Evolutionary conservation across 148 eudicot genomes (phyloP), one percentile per base, ranked within the genome.

Genomic region (Nepenthes gracilis): DNA sequence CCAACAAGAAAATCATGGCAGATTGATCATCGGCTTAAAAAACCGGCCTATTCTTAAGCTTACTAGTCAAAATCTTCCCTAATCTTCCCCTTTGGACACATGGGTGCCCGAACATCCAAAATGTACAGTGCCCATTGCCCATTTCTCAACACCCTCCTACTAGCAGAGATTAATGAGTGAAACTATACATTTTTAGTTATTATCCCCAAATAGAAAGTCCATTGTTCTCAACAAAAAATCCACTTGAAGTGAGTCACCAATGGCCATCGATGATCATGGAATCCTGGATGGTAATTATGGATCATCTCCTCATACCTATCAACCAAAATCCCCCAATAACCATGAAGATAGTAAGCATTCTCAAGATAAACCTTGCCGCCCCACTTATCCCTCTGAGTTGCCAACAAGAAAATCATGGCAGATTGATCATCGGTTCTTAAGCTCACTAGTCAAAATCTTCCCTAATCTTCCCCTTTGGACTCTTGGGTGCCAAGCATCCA

Each of bases 21-120:
- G 88, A 80, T 35, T 88, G 96, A 72, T 88, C 96, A 66, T 88
- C 96, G 1, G 96, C n/a, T n/a, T n/a, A n/a, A n/a, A n/a, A n/a
- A n/a, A n/a, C n/a, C n/a, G n/a, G n/a, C n/a, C n/a, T n/a, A n/a
- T 91, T 72, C 62, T 85, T 88, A 5, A 88, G 74, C 67, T 75
- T 85, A 53, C 73, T 63, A 12, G 86, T 80, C 62, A 88, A 64
- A 0, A 88, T 2, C 66, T 61, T 66, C 45, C 96, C 96, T 77
- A 34, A 78, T 48, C 55, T 71, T 72, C 4, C 86, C 91, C 58
- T 71, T 82, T 0, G 86, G 88, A 2, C 96, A 88, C 96, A 88
- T 88, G 1, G 85, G 86, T 1, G 91, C 88, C n/a, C 82, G 82
- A 36, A 63, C 75, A 65, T 88, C 96, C 37, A 88, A 74, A 61